Percentiles rank a stretch among this genome's conserved stretches.
Conservation (phyloP, 78 protist genomes). For the Dictyostelium intermedium region DNA sequence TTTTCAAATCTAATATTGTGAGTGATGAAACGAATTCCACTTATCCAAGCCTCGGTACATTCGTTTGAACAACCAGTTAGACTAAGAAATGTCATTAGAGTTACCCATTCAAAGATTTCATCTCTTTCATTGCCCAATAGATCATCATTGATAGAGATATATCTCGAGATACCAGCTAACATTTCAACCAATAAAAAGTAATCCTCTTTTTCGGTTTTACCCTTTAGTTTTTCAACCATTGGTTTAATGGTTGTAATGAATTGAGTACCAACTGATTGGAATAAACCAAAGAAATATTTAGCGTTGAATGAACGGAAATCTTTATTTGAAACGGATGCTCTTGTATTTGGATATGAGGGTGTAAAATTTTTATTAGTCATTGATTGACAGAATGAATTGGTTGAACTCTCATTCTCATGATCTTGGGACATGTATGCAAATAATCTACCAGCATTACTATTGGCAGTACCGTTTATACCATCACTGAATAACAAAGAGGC, state of each 20-base stretch:
- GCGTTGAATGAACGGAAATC: conserved; percentile 25
- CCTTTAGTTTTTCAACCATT: not conserved
- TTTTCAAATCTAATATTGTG: not conserved
- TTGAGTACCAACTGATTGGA: not conserved
- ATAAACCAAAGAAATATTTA: not conserved
- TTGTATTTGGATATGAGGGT: conserved; percentile 31
- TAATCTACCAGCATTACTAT: not conserved
- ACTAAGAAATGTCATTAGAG: not conserved
- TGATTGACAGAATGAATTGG: not conserved
- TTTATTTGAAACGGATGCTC: conserved; percentile 3
- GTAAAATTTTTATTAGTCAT: conserved; percentile 4
- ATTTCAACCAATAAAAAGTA: conserved; percentile 29
- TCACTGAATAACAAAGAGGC: not conserved
- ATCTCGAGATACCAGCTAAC: conserved; percentile 34
- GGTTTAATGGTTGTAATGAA: conserved; percentile 16
- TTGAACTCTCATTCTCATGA: conserved; percentile 30
- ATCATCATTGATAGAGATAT: not conserved
- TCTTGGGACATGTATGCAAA: conserved; percentile 9
- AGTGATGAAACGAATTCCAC: conserved; percentile 15
- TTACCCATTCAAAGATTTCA: not conserved
- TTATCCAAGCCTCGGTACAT: conserved; percentile 1
- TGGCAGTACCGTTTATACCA: not conserved
- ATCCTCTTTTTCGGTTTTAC: conserved; percentile 40
- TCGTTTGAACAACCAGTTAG: conserved; percentile 26
- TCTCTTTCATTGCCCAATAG: not conserved